Base-by-base conservation (phyloP, 2,329 filamentous ascomycete species). In the Lojkania enalia region DNA sequence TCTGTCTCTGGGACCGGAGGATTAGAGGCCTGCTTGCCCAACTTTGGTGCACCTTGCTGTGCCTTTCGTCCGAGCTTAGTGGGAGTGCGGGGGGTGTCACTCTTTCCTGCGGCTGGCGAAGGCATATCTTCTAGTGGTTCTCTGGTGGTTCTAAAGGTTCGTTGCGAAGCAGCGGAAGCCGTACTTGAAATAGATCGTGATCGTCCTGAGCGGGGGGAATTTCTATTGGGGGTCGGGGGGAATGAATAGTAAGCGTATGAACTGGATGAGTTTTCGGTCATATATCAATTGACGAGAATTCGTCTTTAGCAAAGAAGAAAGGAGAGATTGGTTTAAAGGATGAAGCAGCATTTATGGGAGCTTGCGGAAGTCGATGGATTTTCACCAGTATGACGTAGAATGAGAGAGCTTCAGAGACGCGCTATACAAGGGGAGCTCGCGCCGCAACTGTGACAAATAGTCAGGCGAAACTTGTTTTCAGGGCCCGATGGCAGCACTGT, bases 201-300 rank as follows among this genome's bases (percentile, higher is more conserved):
- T 44, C 65, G 64, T 44, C 49, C 50, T 38, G 63, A 67, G 44
- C 63, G 64, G 55, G 66, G 64, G 51, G 66, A 69, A 52, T 65
- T 63, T 60, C 73, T 68, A 52, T 69, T 75, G 42, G 75, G 74
- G 36, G 75, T 76, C 42, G 72, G 74, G 59, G 75, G 74, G 48
- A 77, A 77, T 49, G 75, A 76, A 62, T 76, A 77, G 64, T 77
- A 77, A 42, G 72, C 71, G 71, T 77, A 77, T 56, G 69, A 70
- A 57, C 70, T 69, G 51, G 67, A 68, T 40, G 71, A 72, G 55
- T 74, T 72, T 61, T 70, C 71, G 61, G 71, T 73, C 75, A 77
- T 77, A 67, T 73, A 75, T 69, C 61, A 57, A 55, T 64, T 63
- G 63, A 67, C 64, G 63, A 63, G 55, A 49, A 55, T 45, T 63